Base-by-base conservation (phyloP, 208 protist species). In the Crithidia acanthocephali region DNA sequence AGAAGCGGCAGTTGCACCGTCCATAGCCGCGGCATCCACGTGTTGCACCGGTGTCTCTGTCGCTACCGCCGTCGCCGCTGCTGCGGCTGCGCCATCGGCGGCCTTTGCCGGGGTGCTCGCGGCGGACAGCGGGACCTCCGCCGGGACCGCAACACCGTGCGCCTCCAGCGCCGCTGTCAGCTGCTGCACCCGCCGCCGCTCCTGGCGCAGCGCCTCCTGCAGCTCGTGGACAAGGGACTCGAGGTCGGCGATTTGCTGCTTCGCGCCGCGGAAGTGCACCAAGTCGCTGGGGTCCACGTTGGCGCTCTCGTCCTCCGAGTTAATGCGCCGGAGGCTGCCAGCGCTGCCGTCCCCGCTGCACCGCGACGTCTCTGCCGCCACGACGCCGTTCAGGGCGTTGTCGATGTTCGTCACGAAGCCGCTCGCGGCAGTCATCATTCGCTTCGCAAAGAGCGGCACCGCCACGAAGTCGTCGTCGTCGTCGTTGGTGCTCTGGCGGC, bases 181-280 rank as follows among this genome's bases (percentile, higher is more conserved):
- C 80, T 74, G 68, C 67, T 51, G 63, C 28, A 74, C 42, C 15
- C 76, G 74, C 0, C 52, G 68, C 10, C 72, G 58, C 61, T 86
- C 85, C 15, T 52, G 51, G 11, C 81, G 76, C 23, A 95, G 68
- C 50, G 86, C 79, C 56, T 75, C 66, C 73, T 95, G 85, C 48
- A 95, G 64, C 55, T 84, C 63, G 8, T 87, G 77, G 58, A 95
- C 80, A 10, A 90, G 37, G 22, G 48, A 53, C 78, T 95, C 86
- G 40, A 95, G 75, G 3, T 65, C 64, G 5, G 23, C 62, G 6
- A 86, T 47, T 52, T 80, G 72, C 52, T 63, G 68, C 40, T 56
- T 35, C 30, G 59, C 20, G 33, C 74, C 55, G 35, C 61, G 42
- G 47, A 53, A 71, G 20, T 56, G 25, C 4, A 45, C 30, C 13